Base-by-base conservation (phyloP, 2,329 filamentous ascomycete species). In the Biscogniauxia sp. region DNA sequence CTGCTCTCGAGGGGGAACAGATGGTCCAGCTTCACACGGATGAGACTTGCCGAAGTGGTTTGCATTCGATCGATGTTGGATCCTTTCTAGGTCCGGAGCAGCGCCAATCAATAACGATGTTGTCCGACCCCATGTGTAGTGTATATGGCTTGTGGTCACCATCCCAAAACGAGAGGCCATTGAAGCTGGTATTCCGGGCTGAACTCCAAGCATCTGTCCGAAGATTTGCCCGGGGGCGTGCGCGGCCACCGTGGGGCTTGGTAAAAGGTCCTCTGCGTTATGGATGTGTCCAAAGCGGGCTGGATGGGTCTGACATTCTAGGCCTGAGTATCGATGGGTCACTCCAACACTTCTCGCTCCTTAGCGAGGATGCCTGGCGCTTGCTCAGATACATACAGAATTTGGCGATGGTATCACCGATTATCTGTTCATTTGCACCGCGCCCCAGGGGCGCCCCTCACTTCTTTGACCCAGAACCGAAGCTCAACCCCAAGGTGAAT, bases 331-430 rank as follows among this genome's bases (percentile, higher is more conserved):
- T 92, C 37, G 86, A 91, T 68, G 91, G 91, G 1, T 86, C 88
- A 0, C 69, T 93, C 23, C 85, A 85, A 63, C 84, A 89, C 59
- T 89, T 97, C 67, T 84, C 84, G 0, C 76, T 93, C 15, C 76
- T 98, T 0, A 78, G 81, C 9, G 69, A 82, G 19, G 75, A 83
- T 1, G 82, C 88, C 7, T 90, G 89, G 85, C 81, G 82, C 6
- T 79, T 96, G 3, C 79, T 98, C 5, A 82, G 83, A 60, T 86
- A 94, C 64, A 72, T 97, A 1, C 88, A 96, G 69, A 88, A 89
- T 61, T 72, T 96, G 54, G 86, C 85, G 26, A 73, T 81, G 53
- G 73, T 75, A 25, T 82, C 80, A 25, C 69, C 73, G 6, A 65
- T 70, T 3, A 73, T 87, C 13, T 86, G 80, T 60, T 82, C 84